Evolutionary conservation across 805 yeast species (phyloP).

Genomic region (Nakazawaea holstii): DNA sequence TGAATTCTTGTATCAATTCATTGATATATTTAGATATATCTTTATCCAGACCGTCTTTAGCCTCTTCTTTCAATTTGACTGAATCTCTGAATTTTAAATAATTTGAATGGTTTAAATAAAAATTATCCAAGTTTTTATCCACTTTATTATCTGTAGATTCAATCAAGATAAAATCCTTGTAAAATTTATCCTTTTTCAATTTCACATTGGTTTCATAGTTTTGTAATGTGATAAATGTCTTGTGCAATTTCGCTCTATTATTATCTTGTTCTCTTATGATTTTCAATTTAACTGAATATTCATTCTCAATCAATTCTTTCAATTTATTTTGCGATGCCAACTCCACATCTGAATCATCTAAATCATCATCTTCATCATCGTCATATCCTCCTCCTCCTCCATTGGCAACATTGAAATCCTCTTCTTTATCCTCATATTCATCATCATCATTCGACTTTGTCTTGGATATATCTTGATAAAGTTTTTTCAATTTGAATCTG

Average conservation of each 20-base stretch:
- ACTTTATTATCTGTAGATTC: slow-evolving; percentile 23
- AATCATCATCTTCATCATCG: slow-evolving; percentile 23
- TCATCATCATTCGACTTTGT: slow-evolving; percentile 11
- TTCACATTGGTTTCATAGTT: slow-evolving; percentile 19
- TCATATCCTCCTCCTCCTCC: too few relatives aligned
- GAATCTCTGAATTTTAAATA: slow-evolving; percentile 35
- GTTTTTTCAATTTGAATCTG: slow-evolving; percentile 37
- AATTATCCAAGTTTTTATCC: slow-evolving; percentile 24
- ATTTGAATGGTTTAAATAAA: slow-evolving; percentile 36
- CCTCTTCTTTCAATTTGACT: slow-evolving; percentile 38
- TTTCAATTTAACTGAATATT: slow-evolving; percentile 12
- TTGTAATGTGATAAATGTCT: slow-evolving; percentile 29
- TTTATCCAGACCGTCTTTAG: slow-evolving; percentile 29
- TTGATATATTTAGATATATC: slow-evolving; percentile 34
- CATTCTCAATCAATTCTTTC: slow-evolving; percentile 15
- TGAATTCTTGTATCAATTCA: slow-evolving; percentile 41
- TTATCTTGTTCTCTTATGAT: slow-evolving; percentile 20
- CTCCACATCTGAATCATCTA: slow-evolving; percentile 18
- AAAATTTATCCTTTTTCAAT: slow-evolving; percentile 18
- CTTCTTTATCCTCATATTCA: slow-evolving; percentile 19
- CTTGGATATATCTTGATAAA: slow-evolving; percentile 25
- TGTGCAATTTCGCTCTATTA: slow-evolving; percentile 24
- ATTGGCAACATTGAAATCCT: slow-evolving; percentile 16
- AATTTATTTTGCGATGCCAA: slow-evolving; percentile 17
- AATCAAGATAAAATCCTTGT: slow-evolving; percentile 24